Percentiles rank a stretch among this genome's conserved stretches.
phyloP scores from a whole-genome alignment of 140 eudicot genomes.

The Stevia rebaudiana region DNA sequence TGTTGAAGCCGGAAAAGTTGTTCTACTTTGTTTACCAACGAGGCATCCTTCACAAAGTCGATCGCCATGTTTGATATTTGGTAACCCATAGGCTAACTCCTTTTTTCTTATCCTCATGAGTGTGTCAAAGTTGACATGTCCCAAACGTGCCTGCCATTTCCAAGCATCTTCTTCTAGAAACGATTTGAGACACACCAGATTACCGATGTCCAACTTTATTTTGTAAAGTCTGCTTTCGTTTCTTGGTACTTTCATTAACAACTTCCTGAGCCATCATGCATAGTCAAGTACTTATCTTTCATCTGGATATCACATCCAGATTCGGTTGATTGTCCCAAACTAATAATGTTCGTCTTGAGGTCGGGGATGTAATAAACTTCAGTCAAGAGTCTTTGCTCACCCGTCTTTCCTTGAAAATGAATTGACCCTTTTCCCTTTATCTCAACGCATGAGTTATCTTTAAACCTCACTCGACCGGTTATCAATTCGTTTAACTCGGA shows the following conservation, averaged over 20 bases:
- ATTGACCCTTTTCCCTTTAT: neutral
- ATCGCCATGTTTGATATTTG: too few relatives aligned
- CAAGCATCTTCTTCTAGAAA: neutral
- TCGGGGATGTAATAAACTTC: neutral
- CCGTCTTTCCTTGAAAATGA: neutral
- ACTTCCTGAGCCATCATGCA: neutral
- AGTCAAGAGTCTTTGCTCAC: neutral
- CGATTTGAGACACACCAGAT: too few relatives aligned
- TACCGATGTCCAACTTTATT: neutral
- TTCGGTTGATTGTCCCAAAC: neutral
- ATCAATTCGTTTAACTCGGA: neutral
- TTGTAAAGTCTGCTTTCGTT: neutral
- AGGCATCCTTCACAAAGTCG: too few relatives aligned
- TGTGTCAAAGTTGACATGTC: neutral
- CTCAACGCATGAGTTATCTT: neutral
- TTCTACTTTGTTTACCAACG: too few relatives aligned
- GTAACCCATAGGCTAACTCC: too few relatives aligned
- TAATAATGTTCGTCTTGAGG: neutral
- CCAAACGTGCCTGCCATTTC: neutral
- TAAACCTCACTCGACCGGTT: neutral
- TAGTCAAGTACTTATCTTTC: neutral
- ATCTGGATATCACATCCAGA: neutral
- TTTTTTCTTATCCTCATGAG: too few relatives aligned
- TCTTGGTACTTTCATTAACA: neutral
- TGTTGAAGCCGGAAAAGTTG: too few relatives aligned